A percentile compares a stretch with the other conserved stretches of the same genome.
Conservation (phyloP, 225 moss, liverwort and hornwort species). For the Ulota crispa region DNA sequence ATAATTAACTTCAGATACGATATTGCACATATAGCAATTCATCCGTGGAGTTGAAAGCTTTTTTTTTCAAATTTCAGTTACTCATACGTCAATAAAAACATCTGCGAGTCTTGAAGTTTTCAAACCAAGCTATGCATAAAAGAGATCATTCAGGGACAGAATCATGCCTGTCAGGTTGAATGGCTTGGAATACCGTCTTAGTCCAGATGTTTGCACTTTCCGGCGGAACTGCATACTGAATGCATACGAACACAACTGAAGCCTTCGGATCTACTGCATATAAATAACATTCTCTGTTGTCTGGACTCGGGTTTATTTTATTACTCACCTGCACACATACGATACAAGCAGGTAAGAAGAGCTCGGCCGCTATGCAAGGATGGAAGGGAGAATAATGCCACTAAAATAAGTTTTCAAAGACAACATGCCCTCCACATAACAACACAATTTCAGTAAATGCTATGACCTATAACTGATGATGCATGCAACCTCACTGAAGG, state of each 20-base stretch:
- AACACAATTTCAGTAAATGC: neutral
- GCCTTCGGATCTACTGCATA: constrained; percentile 52
- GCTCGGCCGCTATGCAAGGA: neutral
- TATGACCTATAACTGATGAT: neutral
- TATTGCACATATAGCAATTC: neutral
- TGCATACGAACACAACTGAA: constrained; percentile 60
- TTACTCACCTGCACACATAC: constrained; percentile 56
- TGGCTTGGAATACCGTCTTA: constrained; percentile 62
- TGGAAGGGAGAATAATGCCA: neutral
- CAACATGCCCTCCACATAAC: neutral
- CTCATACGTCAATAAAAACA: neutral
- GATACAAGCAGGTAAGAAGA: neutral
- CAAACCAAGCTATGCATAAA: constrained; percentile 5
- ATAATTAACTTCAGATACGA: neutral
- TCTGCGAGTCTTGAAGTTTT: constrained; percentile 3
- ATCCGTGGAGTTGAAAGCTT: neutral
- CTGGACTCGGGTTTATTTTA: constrained; percentile 46
- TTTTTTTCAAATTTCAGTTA: neutral
- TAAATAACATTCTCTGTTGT: constrained; percentile 66
- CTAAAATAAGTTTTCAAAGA: neutral
- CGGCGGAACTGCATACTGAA: constrained; percentile 69
- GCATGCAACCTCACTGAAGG: neutral
- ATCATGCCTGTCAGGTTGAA: constrained; percentile 67
- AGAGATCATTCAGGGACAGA: constrained; percentile 11
- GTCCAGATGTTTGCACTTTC: constrained; percentile 70